Base-by-base conservation (phyloP, 192 early-diverging fungal genomes). In the Linderina pennispora region DNA sequence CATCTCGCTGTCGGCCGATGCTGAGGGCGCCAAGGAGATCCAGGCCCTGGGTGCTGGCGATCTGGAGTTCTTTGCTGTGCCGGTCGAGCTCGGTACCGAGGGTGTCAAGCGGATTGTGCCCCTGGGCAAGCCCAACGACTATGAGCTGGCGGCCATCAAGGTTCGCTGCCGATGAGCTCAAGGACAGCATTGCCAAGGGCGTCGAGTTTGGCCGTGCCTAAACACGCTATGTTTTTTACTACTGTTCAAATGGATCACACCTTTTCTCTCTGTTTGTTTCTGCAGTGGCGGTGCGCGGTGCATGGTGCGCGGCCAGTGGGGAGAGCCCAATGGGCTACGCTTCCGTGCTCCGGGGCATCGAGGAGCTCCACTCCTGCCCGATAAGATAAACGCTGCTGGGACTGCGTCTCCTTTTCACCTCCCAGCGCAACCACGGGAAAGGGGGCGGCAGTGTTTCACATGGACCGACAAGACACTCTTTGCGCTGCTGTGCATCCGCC, bases 101-200 rank as follows among this genome's bases (percentile, higher is more conserved):
- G 95, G 95, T 63, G 89, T 92, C 61, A 65, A 73, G 52, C 81
- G 89, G 79, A 92, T 98, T 66, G 80, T 83, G 55, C 86, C 87
- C 32, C 72, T 94, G 45, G 59, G 62, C 36, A 39, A 45, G 34
- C 28, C 89, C 45, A 77, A 76, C 48, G 75, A 60, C 17, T 96
- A 82, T 76, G 96, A 98, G 79, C 60, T 84, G 76, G 67, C 84
- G 52, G 79, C 94, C 21, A 75, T 91, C 51, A 50, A 67, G 14
- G 81, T 72, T 62, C 24, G 88, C 87, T 50, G 55, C 91, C 43
- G 81, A 83, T 25, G 91, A 92, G 50, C 83, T 98, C 65, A 79
- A 84, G 65, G 76, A 74, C 53, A 98, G 90, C 83, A 97, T 95
- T 51, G 39, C 51, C 45, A 92, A 91, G 76, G 96, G 96, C 37